Base-by-base conservation (phyloP, 2,329 filamentous ascomycete genomes). In the Thelonectria discophora region DNA sequence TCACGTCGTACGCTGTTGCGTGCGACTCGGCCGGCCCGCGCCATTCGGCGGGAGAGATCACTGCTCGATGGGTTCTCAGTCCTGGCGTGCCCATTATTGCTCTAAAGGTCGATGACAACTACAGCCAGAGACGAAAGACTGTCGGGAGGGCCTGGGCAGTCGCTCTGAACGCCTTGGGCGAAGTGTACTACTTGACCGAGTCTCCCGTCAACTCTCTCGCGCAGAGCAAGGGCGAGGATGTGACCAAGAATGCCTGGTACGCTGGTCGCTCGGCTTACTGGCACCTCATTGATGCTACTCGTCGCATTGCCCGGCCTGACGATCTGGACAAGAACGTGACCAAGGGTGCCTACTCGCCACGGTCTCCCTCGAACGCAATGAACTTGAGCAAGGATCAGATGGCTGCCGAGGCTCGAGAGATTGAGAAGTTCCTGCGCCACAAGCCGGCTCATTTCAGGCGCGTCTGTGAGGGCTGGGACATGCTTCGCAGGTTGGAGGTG, bases 81-180 rank as follows among this genome's bases (percentile, higher is more conserved):
- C 95, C 95, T 3, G 95, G 95, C 42, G 93, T 98, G 3, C 95
- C 95, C 0, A 95, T 99, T 63, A 85, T 97, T 55, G 86, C 88
- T 1, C 87, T 99, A 62, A 87, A 87, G 46, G 86, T 97, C 7
- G 95, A 99, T 71, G 93, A 97, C 27, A 87, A 87, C 54, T 95
- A 93, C 76, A 94, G 85, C 50, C 76, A 84, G 24, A 89, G 88
- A 68, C 88, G 94, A 30, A 89, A 89, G 73, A 80, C 85, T 4
- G 81, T 88, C 51, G 86, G 87, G 12, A 88, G 94, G 27, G 86
- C 95, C 12, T 98, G 93, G 93, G 93, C 92, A n/a, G 90, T 94
- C 43, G 92, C 88, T n/a, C 78, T 99, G 54, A 99, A 99, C 74
- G 94, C 95, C 0, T 81, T 99, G 9, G 95, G 95, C 1, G 95